Percentiles rank a stretch among this genome's conserved stretches.
Conservation (phyloP, 78 protist species). For the Dictyostelium intermedium region DNA sequence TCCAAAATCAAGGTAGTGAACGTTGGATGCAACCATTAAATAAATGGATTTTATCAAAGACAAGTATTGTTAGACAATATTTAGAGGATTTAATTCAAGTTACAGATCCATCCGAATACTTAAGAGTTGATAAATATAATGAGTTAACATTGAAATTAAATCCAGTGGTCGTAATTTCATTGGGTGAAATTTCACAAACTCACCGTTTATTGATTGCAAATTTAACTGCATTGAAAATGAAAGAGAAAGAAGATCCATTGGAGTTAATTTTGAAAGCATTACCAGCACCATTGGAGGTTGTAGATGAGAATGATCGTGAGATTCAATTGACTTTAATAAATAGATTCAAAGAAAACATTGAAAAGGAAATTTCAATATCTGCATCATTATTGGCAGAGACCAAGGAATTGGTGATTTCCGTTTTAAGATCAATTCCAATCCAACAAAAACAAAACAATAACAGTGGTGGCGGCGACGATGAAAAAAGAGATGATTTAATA, state of each 20-base stretch:
- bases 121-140: conserved; percentile 78
- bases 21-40: conserved; percentile 79
- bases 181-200: conserved; percentile 72
- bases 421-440: conserved; percentile 52
- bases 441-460: conserved; percentile 6
- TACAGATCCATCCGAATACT: conserved; percentile 71
- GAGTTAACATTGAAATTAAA: conserved; percentile 73
- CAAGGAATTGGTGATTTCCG: conserved; percentile 59
- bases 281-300: conserved; percentile 44
- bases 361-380: conserved; percentile 50
- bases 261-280: conserved; percentile 67
- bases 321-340: conserved; percentile 75
- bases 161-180: conserved; percentile 75
- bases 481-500: conserved; percentile 26
- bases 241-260: conserved; percentile 80
- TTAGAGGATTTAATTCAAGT: conserved; percentile 79
- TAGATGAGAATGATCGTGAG: conserved; percentile 74
- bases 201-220: conserved; percentile 44
- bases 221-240: conserved; percentile 24
- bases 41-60: conserved; percentile 53
- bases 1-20: conserved; percentile 80
- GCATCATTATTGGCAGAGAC: conserved; percentile 68
- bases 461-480: background rate
- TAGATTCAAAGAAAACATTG: conserved; percentile 66
- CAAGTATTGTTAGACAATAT: conserved; percentile 55